These are phyloP conservation scores for Mortierella sp. DNA, from an alignment of 371 early-diverging fungal genomes.

Conservation along the genomic window DNA sequence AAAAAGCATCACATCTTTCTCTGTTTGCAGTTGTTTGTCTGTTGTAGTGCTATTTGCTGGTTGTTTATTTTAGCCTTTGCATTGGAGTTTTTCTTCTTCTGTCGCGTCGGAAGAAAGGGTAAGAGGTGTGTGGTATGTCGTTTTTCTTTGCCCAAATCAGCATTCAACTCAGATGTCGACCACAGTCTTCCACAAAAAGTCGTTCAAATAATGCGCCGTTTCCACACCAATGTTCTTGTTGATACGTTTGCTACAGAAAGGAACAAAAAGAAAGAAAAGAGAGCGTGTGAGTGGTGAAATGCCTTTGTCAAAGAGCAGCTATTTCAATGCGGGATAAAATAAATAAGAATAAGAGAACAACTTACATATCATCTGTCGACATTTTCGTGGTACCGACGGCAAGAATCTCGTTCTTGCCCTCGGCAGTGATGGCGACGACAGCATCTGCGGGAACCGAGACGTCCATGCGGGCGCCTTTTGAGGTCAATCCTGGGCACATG, in stretches of 20 bases:
- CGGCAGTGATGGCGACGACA: conserved; percentile 95
- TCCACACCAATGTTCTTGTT: conserved; percentile 97
- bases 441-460: conserved; percentile 78
- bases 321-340: neutral
- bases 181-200: conserved; percentile 88
- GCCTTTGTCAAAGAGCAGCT: neutral
- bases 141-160: neutral
- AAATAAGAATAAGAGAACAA: conserved; percentile 6
- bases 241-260: conserved; percentile 71
- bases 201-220: conserved; percentile 89
- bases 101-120: neutral
- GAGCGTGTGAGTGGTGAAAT: conserved; percentile 5
- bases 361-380: conserved; percentile 94
- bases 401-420: conserved; percentile 96
- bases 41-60: neutral
- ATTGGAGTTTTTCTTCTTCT: neutral
- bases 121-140: neutral
- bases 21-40: neutral
- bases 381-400: conserved; percentile 92
- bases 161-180: conserved; percentile 36
- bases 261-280: neutral
- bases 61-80: neutral
- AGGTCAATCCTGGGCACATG: conserved; percentile 99
- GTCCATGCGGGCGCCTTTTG: conserved; percentile 91
- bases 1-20: no score